Conservation (phyloP, 2,329 filamentous ascomycete genomes). For the Nigrospora oryzae region DNA sequence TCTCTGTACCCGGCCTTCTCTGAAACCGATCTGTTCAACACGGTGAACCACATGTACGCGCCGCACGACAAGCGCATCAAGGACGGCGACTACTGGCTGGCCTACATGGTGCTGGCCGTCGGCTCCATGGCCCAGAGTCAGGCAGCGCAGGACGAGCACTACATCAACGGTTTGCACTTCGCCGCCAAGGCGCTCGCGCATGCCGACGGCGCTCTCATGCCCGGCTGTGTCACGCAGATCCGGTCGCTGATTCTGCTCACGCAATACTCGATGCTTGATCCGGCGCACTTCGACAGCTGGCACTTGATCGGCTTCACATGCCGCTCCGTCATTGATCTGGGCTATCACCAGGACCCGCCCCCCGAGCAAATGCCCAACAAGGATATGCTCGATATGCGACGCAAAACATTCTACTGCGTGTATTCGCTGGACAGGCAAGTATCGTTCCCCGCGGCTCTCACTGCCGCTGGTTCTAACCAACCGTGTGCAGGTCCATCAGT, state of each 20-base stretch:
- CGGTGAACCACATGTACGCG: conserved; percentile 75
- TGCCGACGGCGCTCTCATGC: conserved; percentile 75
- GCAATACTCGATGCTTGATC: conserved; percentile 84
- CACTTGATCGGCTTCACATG: conserved; percentile 86
- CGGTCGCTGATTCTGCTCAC: conserved; percentile 81
- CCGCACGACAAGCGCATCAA: conserved; percentile 53
- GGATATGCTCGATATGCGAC: conserved; percentile 64
- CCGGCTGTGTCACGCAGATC: conserved; percentile 77
- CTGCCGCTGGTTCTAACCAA: background rate
- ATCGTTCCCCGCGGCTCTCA: no score
- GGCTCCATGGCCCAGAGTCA: conserved; percentile 67
- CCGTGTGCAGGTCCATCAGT: conserved; percentile 50
- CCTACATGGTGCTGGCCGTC: conserved; percentile 86
- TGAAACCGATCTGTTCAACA: conserved; percentile 68
- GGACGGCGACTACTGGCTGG: conserved; percentile 72
- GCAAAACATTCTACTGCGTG: conserved; percentile 82
- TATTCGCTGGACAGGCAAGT: conserved; percentile 79
- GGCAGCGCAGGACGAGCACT: conserved; percentile 56
- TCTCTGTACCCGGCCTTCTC: conserved; percentile 75
- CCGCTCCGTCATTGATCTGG: conserved; percentile 79
- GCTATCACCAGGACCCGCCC: conserved; percentile 86
- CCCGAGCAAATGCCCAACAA: conserved; percentile 60
- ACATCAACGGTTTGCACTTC: conserved; percentile 45
- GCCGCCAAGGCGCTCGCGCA: conserved; percentile 61
- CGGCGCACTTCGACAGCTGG: conserved; percentile 89